These are phyloP conservation scores for Neofusicoccum sp. DNA, from an alignment of 2,329 filamentous ascomycete species.

Conservation along the genomic window DNA sequence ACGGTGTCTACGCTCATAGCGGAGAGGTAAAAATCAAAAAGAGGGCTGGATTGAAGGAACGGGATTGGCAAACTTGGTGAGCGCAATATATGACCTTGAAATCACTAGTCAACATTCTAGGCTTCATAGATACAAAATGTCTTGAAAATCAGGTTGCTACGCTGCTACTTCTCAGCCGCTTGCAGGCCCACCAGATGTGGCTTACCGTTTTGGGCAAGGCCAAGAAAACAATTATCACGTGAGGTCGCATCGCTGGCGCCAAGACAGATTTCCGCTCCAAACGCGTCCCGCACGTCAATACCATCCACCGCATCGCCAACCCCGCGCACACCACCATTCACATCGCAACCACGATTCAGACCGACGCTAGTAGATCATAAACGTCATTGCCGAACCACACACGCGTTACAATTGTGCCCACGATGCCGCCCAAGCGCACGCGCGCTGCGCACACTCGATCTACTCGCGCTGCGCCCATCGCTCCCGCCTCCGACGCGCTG, in stretches of 20 bases:
- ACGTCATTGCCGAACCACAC: too few species aligned
- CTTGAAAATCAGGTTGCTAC: too few species aligned
- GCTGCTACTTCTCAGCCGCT: too few species aligned
- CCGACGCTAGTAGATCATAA: too few species aligned
- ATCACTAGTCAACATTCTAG: too few species aligned
- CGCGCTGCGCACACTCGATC: constrained; percentile 24
- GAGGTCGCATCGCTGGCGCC: constrained; percentile 28
- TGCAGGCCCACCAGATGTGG: too few species aligned
- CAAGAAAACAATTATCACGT: too few species aligned
- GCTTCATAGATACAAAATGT: too few species aligned
- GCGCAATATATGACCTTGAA: too few species aligned
- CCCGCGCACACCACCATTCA: background rate
- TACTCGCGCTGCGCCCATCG: constrained; percentile 12
- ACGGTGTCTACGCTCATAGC: too few species aligned
- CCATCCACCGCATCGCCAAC: background rate
- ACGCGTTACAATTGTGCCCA: background rate
- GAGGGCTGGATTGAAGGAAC: background rate
- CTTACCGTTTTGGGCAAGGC: too few species aligned
- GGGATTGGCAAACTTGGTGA: too few species aligned
- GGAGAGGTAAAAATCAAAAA: background rate
- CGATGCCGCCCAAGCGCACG: constrained; percentile 16
- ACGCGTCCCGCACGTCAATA: constrained; percentile 8
- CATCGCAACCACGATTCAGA: background rate
- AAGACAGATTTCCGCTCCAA: constrained; percentile 12
- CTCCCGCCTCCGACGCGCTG: background rate